These are phyloP conservation scores for Lachancea fermentati DNA, from an alignment of 805 yeast genomes.

Conservation along the genomic window DNA sequence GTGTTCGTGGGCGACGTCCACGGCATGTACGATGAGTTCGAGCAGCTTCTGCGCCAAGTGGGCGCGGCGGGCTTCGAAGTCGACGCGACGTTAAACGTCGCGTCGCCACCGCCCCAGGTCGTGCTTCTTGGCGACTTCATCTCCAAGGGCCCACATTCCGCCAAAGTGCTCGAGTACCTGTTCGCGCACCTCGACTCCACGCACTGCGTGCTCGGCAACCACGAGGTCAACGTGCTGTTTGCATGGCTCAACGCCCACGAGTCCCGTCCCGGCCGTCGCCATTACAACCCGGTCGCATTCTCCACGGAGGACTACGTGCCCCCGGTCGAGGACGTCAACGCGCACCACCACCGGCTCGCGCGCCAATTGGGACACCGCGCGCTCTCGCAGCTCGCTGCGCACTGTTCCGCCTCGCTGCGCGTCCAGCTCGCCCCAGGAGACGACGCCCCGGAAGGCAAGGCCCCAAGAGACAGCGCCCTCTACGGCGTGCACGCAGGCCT, in stretches of 20 bases:
- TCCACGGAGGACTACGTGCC: conserved; percentile 14
- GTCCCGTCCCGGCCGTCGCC: conserved; percentile 30
- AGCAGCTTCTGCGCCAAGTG: conserved; percentile 44
- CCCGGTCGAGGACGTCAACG: conserved; percentile 16
- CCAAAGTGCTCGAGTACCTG: conserved; percentile 61
- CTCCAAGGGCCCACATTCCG: conserved; percentile 76
- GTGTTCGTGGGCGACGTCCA: conserved; percentile 85
- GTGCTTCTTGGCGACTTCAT: conserved; percentile 80
- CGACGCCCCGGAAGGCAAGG: conserved; percentile 9
- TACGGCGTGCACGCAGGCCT: conserved; percentile 83
- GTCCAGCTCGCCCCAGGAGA: conserved; percentile 11
- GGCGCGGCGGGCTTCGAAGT: conserved; percentile 41
- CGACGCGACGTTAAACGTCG: conserved; percentile 34
- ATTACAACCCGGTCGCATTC: conserved; percentile 21
- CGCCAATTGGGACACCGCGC: conserved; percentile 17
- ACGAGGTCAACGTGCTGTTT: conserved; percentile 67
- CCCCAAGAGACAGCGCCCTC: conserved; percentile 2
- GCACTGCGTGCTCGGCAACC: conserved; percentile 83
- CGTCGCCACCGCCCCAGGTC: background rate
- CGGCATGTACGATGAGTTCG: conserved; percentile 60
- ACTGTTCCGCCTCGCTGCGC: conserved; percentile 19
- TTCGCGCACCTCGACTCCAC: conserved; percentile 43
- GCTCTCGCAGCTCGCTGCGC: conserved; percentile 16
- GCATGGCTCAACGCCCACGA: conserved; percentile 42
- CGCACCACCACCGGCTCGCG: conserved; percentile 19